phyloP scores from a whole-genome alignment of 305 asterid genomes.

The Fraxinus nigra region DNA sequence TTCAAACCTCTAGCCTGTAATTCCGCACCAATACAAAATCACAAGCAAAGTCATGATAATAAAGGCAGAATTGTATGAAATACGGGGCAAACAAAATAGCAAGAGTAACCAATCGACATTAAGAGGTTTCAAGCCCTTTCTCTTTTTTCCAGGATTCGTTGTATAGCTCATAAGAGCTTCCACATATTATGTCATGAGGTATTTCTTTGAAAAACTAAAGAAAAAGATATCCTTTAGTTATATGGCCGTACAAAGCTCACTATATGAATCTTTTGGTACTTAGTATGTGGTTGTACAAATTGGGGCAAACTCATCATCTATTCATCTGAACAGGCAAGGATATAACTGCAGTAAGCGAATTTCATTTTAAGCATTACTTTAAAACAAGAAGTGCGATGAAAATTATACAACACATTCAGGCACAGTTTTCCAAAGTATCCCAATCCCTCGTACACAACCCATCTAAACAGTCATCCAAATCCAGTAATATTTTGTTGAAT shows the following conservation, averaged over 20 bases:
- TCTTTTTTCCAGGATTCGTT: not conserved
- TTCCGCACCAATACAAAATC: not conserved
- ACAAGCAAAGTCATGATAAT: not conserved
- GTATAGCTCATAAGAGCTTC: not conserved
- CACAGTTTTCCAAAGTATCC: not conserved
- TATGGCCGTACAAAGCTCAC: not conserved
- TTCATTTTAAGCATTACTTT: not conserved
- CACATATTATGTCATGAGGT: not conserved
- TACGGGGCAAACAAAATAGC: not conserved
- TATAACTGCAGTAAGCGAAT: not conserved
- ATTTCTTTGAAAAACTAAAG: not conserved
- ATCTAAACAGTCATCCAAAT: not conserved
- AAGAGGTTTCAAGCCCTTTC: not conserved
- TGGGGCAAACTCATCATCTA: not conserved
- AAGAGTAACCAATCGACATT: not conserved
- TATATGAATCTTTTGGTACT: not conserved
- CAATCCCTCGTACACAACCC: not conserved
- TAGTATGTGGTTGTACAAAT: not conserved
- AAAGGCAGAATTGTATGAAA: not conserved
- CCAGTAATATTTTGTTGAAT: not conserved
- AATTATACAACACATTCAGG: not conserved
- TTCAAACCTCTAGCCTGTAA: conserved; percentile 3
- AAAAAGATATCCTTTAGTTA: not conserved
- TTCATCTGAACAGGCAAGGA: not conserved
- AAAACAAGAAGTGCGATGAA: not conserved